These are phyloP conservation scores for Morella rubra DNA, from an alignment of 306 rosid species.

Conservation along the genomic window DNA sequence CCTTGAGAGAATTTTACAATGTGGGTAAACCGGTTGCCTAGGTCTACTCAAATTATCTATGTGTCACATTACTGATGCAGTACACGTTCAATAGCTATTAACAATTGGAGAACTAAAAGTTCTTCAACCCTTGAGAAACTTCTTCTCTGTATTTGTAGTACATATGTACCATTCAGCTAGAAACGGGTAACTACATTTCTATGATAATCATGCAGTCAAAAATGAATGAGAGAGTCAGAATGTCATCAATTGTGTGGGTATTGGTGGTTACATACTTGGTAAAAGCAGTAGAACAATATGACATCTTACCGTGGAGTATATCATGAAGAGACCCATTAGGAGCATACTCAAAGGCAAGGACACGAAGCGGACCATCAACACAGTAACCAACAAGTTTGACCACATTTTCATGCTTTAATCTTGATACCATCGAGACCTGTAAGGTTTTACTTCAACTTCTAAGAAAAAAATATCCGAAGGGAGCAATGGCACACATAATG, in stretches of 20 bases:
- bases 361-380: constrained; percentile 64
- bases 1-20: background rate
- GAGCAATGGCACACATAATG: background rate
- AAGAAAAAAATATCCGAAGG: background rate
- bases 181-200: background rate
- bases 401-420: constrained; percentile 69
- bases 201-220: background rate
- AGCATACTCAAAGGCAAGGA: constrained; percentile 74
- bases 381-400: constrained; percentile 70
- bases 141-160: background rate
- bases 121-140: background rate
- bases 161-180: background rate
- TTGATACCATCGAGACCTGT: constrained; percentile 78
- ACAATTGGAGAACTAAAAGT: background rate
- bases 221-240: background rate
- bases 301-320: constrained; percentile 62
- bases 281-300: background rate
- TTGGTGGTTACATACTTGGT: background rate
- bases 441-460: background rate
- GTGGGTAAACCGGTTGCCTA: background rate
- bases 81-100: background rate
- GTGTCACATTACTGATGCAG: background rate
- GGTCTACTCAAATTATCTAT: background rate
- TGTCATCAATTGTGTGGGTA: background rate
- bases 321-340: constrained; percentile 82